Evolutionary conservation across 2,329 filamentous ascomycete species (phyloP).

Genomic region (Trichoderma sp.): DNA sequence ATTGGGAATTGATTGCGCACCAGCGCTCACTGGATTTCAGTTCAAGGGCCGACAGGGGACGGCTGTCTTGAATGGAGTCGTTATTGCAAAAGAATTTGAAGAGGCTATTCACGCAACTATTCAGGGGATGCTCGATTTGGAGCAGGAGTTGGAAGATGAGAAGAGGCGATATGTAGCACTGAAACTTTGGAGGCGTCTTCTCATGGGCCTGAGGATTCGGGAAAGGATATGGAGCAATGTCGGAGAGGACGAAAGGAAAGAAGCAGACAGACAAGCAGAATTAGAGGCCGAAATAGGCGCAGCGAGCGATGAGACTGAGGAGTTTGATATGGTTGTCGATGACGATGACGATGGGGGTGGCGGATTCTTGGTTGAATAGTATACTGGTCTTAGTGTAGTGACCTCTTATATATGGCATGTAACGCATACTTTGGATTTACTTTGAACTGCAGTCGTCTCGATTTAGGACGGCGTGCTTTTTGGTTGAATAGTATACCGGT

Average conservation of each 20-base stretch:
- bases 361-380: slow-evolving; percentile 44
- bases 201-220: slow-evolving; percentile 73
- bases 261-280: slow-evolving; percentile 38
- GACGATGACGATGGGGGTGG: slow-evolving; percentile 46
- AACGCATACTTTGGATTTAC: background rate
- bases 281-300: slow-evolving; percentile 38
- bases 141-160: slow-evolving; percentile 63
- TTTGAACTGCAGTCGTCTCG: background rate
- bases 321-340: slow-evolving; percentile 43
- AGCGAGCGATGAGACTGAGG: slow-evolving; percentile 43
- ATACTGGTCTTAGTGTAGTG: background rate
- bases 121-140: slow-evolving; percentile 63
- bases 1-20: slow-evolving; percentile 79
- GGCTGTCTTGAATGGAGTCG: slow-evolving; percentile 73
- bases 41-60: slow-evolving; percentile 86
- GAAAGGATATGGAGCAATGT: slow-evolving; percentile 67
- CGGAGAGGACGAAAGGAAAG: slow-evolving; percentile 45
- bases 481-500: slow-evolving; percentile 36
- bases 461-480: slow-evolving; percentile 29
- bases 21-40: slow-evolving; percentile 84
- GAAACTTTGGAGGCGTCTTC: slow-evolving; percentile 64
- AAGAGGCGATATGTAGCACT: slow-evolving; percentile 71
- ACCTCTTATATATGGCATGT: background rate
- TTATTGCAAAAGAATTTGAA: slow-evolving; percentile 69
- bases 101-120: slow-evolving; percentile 73